Evolutionary conservation across 768 basidiomycete species (phyloP).

Genomic region (Suillus plorans): DNA sequence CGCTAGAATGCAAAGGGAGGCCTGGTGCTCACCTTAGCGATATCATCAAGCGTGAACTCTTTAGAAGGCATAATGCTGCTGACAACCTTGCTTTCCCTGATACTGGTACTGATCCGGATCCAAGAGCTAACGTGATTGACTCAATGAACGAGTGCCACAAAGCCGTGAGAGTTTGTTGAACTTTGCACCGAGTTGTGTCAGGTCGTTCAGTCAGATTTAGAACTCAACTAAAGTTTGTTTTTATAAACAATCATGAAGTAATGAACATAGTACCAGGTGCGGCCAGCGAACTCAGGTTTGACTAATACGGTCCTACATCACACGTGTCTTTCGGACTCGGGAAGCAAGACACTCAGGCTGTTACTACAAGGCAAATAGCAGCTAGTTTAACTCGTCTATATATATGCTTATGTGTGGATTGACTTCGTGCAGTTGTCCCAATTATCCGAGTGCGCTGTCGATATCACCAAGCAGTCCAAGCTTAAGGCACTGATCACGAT

Average conservation of each 20-base stretch:
- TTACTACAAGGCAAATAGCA: too few species aligned
- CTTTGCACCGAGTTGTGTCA: too few species aligned
- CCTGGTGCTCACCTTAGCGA: slow-evolving; percentile 53
- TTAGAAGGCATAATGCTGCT: slow-evolving; percentile 16
- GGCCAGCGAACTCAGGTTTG: not conserved
- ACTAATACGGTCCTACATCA: too few species aligned
- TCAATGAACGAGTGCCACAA: too few species aligned
- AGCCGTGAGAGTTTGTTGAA: too few species aligned
- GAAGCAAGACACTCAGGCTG: not conserved
- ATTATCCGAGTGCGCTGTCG: not conserved
- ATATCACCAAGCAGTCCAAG: too few species aligned
- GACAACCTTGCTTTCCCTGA: not conserved
- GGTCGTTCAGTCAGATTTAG: too few species aligned
- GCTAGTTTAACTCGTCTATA: too few species aligned
- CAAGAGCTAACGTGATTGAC: not conserved
- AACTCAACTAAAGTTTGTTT: too few species aligned
- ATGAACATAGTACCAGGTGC: too few species aligned
- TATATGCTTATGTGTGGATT: not conserved
- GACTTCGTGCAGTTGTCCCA: not conserved
- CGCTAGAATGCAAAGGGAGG: not conserved
- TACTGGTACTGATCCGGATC: not conserved
- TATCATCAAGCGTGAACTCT: slow-evolving; percentile 56
- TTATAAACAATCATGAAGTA: too few species aligned
- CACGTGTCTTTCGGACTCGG: not conserved
- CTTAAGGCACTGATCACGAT: not conserved